Base-by-base conservation (phyloP, 2,329 filamentous ascomycete species). In the Sporothrix sp. region DNA sequence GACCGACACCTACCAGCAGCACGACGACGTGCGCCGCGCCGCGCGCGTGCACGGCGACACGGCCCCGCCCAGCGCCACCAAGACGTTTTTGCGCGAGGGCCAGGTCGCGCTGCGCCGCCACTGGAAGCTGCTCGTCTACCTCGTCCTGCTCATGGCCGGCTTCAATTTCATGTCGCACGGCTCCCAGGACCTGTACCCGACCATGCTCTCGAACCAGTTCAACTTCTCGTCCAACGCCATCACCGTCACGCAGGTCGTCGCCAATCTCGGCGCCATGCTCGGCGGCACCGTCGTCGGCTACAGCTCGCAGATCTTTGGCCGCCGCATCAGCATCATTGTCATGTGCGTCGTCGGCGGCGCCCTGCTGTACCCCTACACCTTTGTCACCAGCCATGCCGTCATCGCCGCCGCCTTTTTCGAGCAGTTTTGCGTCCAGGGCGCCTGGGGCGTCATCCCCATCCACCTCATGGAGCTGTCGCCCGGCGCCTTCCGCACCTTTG, bases 91-190 rank as follows among this genome's bases (percentile, higher is more conserved):
- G 68, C 84, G 84, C 4, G 85, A 90, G 60, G 21, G 60, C 67
- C 18, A 67, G 59, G 79, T 91, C 1, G 87, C 87, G 0, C 61
- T 94, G 30, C 83, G 80, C 66, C 78, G 79, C 14, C 86, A 95
- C 66, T 95, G 88, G 88, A 58, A 87, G 18, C 66, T 94, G 3
- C 71, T 95, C 48, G 71, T 81, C 25, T 95, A 95, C 68, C 72
- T 94, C 51, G 85, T 94, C 8, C 71, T 94, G 25, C 73, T 95
- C 40, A 93, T 94, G 87, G 84, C 87, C 3, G 87, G 87, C 6
- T 91, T 95, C 72, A 94, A 93, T 68, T 94, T 91, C 62, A 53
- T 58, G 62, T 58, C 40, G 21, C 86, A 91, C 70, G 87, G 84
- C 2, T 84, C 80, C 21, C 85, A 91, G 64, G 86, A 91, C 68